These are phyloP conservation scores for Wickerhamiella hasegawae DNA, from an alignment of 805 yeast genomes.

Conservation along the genomic window DNA sequence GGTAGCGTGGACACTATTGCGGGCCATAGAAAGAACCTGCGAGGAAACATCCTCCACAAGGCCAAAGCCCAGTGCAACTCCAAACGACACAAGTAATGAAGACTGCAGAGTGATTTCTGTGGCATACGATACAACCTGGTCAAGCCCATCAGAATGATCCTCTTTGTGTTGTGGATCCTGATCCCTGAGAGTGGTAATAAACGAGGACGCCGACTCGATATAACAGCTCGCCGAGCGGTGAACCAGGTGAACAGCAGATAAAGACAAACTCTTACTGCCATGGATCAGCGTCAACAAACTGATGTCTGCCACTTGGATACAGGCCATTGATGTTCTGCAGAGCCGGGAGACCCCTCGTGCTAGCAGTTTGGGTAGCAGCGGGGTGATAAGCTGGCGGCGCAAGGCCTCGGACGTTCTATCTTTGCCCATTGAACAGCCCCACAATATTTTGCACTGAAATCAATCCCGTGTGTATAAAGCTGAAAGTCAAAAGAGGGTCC, in stretches of 20 bases:
- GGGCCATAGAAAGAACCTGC: not conserved
- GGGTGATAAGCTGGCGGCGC: not conserved
- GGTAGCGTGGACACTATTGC: not conserved
- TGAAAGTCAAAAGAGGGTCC: not conserved
- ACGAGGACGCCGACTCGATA: not conserved
- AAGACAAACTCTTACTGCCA: not conserved
- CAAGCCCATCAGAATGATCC: too few relatives aligned
- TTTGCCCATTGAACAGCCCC: too few relatives aligned
- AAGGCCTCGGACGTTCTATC: too few relatives aligned
- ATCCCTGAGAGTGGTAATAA: too few relatives aligned
- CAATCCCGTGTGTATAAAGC: too few relatives aligned
- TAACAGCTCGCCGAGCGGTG: not conserved
- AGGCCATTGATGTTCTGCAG: not conserved
- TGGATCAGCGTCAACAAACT: not conserved
- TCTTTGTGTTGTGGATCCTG: too few relatives aligned
- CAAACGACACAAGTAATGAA: not conserved
- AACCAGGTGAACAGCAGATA: not conserved
- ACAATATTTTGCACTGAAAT: too few relatives aligned
- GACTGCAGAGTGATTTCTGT: too few relatives aligned
- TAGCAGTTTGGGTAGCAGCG: not conserved
- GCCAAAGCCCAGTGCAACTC: slow-evolving; percentile 1
- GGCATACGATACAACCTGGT: too few relatives aligned
- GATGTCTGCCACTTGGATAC: not conserved
- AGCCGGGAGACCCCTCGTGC: not conserved
- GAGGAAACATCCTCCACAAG: slow-evolving; percentile 1